Conservation (phyloP, 495 filamentous ascomycete genomes). For the Aspergillus olivimuriae region DNA sequence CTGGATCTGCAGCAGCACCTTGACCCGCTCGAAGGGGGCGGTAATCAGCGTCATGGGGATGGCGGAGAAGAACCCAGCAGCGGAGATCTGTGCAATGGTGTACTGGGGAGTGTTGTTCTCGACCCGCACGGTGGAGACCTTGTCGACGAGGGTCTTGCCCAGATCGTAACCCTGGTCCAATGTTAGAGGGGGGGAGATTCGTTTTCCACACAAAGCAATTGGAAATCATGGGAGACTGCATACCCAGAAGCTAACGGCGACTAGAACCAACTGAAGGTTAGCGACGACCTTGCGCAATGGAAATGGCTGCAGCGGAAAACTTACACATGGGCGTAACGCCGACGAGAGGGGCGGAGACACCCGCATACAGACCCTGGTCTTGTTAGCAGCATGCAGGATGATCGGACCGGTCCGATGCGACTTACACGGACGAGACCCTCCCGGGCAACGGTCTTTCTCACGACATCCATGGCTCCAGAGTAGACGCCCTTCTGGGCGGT, state of each 20-base stretch:
- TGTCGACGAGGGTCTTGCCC: slow-evolving; percentile 78
- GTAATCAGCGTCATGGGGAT: slow-evolving; percentile 98
- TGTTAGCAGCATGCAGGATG: slow-evolving; percentile 5
- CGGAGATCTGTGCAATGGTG: slow-evolving; percentile 80
- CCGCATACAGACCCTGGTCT: slow-evolving; percentile 80
- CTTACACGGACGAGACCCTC: slow-evolving; percentile 69
- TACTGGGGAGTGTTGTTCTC: slow-evolving; percentile 57
- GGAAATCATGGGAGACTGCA: slow-evolving; percentile 8
- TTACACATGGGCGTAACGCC: slow-evolving; percentile 99
- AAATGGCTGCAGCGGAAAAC: slow-evolving; percentile 22
- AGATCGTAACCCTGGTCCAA: slow-evolving; percentile 73
- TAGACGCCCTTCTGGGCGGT: slow-evolving; percentile 94
- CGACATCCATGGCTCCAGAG: slow-evolving; percentile 83
- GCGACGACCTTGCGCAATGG: not conserved
- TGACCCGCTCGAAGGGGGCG: slow-evolving; percentile 96
- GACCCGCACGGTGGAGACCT: slow-evolving; percentile 53
- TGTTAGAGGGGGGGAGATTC: slow-evolving; percentile 10
- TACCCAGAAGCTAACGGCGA: slow-evolving; percentile 94
- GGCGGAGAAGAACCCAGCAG: slow-evolving; percentile 94
- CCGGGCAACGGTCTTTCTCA: slow-evolving; percentile 75
- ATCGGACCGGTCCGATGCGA: not conserved
- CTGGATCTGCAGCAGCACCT: slow-evolving; percentile 96
- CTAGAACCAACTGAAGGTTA: slow-evolving; percentile 35
- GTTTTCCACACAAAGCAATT: not conserved
- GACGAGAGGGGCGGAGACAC: slow-evolving; percentile 87